These are phyloP conservation scores for Halenospora varia DNA, from an alignment of 495 filamentous ascomycete genomes.

Conservation along the genomic window DNA sequence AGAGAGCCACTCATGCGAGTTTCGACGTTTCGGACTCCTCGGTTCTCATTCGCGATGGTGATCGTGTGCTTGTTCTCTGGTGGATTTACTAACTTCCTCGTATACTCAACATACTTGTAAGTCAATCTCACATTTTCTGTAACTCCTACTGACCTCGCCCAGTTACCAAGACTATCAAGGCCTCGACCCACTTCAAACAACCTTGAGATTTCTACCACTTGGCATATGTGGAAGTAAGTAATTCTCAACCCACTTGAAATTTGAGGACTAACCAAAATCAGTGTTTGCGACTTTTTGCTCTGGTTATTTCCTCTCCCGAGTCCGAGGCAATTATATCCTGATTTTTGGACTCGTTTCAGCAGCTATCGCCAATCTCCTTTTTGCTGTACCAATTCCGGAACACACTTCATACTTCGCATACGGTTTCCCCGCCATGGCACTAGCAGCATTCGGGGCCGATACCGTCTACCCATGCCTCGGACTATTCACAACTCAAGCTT, in stretches of 20 bases:
- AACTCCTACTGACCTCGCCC: not conserved
- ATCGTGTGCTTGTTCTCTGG: slow-evolving; percentile 58
- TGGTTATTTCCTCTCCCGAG: slow-evolving; percentile 47
- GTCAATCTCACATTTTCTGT: not conserved
- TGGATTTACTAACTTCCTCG: slow-evolving; percentile 53
- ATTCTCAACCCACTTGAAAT: not conserved
- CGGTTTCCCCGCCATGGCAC: slow-evolving; percentile 51
- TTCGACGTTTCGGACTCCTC: slow-evolving; percentile 46
- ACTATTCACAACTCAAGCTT: slow-evolving; percentile 52
- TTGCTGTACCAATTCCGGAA: slow-evolving; percentile 51
- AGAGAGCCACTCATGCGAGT: slow-evolving; percentile 55
- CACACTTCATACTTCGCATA: slow-evolving; percentile 56
- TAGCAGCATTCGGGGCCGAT: slow-evolving; percentile 57
- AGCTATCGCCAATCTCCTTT: slow-evolving; percentile 46
- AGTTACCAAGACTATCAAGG: slow-evolving; percentile 56
- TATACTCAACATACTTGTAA: slow-evolving; percentile 56
- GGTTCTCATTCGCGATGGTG: slow-evolving; percentile 54
- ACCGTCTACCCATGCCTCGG: slow-evolving; percentile 54
- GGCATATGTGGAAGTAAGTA: slow-evolving; percentile 41
- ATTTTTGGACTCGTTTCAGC: slow-evolving; percentile 46
- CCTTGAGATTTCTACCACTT: slow-evolving; percentile 57
- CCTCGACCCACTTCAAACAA: slow-evolving; percentile 49
- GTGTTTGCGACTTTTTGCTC: slow-evolving; percentile 45
- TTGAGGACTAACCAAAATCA: not conserved
- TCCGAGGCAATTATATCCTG: slow-evolving; percentile 50